phyloP scores from a whole-genome alignment of 2,329 filamentous ascomycete genomes.

The Acephala macrosclerotiorum region DNA sequence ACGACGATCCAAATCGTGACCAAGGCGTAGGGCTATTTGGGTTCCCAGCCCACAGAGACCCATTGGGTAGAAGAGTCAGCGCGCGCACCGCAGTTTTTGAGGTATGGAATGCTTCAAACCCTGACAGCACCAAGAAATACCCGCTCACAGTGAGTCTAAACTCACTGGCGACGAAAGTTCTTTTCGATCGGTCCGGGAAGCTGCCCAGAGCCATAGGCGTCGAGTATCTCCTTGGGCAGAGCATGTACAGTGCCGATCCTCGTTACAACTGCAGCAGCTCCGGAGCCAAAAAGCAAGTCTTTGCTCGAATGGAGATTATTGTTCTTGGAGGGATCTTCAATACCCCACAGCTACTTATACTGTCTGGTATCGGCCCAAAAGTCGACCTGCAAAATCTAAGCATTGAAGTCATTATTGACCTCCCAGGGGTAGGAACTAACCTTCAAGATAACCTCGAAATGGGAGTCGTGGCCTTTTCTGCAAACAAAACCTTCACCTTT shows the following conservation, averaged over 20 bases:
- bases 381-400: slow-evolving; percentile 48
- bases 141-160: slow-evolving; percentile 34
- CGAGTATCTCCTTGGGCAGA: slow-evolving; percentile 51
- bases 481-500: slow-evolving; percentile 48
- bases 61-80: slow-evolving; percentile 30
- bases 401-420: slow-evolving; percentile 54
- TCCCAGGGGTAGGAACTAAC: slow-evolving; percentile 65
- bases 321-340: slow-evolving; percentile 56
- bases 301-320: slow-evolving; percentile 50
- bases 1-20: slow-evolving; percentile 32
- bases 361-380: slow-evolving; percentile 52
- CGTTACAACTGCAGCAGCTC: not conserved
- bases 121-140: slow-evolving; percentile 34
- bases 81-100: slow-evolving; percentile 40
- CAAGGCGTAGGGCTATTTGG: slow-evolving; percentile 35
- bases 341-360: slow-evolving; percentile 54
- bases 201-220: slow-evolving; percentile 44
- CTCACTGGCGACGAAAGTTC: slow-evolving; percentile 50
- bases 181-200: slow-evolving; percentile 44
- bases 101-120: slow-evolving; percentile 28
- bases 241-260: slow-evolving; percentile 32
- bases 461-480: slow-evolving; percentile 50
- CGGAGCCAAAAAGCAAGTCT: slow-evolving; percentile 5
- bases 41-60: slow-evolving; percentile 35
- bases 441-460: slow-evolving; percentile 61